Base-by-base conservation (phyloP, 2,329 filamentous ascomycete species). In the Arthrobotrys iridis region DNA sequence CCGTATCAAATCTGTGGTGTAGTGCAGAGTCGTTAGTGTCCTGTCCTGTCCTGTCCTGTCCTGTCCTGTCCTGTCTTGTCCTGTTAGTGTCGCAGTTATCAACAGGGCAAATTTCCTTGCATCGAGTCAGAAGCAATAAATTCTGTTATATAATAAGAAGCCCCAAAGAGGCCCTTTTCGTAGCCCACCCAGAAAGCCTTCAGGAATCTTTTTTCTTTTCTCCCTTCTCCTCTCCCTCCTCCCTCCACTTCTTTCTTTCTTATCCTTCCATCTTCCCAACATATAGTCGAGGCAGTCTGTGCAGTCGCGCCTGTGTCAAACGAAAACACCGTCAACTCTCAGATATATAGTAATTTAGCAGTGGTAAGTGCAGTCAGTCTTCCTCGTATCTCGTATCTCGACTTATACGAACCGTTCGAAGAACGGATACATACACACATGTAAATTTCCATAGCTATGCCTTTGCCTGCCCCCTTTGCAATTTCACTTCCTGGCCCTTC, bases 191-290 rank as follows among this genome's bases (percentile, higher is more conserved):
- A 57, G 40, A 45, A 52, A 52, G 52, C 46, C 55, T 62, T 30
- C 50, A 24, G 46, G 52, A 35, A 37, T 41, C 73, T 66, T 71
- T 75, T 72, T 68, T 63, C 72, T 77, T 77, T 77, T 72, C 77
- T 77, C 77, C 78, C 77, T 76, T 78, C 77, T 78, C 78, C 63
- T 77, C 77, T 78, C 80, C 77, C 77, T 78, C 77, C 77, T 78
- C 77, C 77, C 77, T 78, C 68, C 60, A 67, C 71, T 78, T 77
- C 74, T 76, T 70, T 18, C 37, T 24, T 13, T 18, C 11, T 57
- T 35, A 26, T 24, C 26, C 63, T 35, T 41, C 62, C n/a, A 11
- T 33, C 22, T n/a, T 15, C 30, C 18, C 45, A 5, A 55, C 24
- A 20, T 28, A 52, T 15, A 52, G 46, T 20, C 26, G n/a, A 52